These are phyloP conservation scores for Fraxinus excelsior DNA, from an alignment of 257 asterid genomes.

Conservation along the genomic window DNA sequence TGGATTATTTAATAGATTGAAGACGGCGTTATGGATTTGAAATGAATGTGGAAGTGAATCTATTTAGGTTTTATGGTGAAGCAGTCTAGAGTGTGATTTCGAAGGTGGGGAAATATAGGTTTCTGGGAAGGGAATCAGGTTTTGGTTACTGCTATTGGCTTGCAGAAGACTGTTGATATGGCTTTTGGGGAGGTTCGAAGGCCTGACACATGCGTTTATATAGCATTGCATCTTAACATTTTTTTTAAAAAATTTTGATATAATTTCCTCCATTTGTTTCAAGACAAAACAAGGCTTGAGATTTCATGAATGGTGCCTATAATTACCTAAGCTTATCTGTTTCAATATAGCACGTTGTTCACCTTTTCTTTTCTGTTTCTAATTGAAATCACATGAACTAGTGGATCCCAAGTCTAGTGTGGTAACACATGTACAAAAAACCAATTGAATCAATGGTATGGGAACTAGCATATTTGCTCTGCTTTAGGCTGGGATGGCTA, in stretches of 20 bases:
- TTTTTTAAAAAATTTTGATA: background rate
- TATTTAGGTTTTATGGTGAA: background rate
- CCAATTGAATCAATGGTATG: background rate
- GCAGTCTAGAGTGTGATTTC: background rate
- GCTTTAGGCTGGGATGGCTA: background rate
- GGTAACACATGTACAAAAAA: background rate
- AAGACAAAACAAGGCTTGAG: background rate
- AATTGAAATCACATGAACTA: background rate
- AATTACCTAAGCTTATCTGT: background rate
- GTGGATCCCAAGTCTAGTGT: background rate
- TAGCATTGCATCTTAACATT: background rate
- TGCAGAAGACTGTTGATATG: background rate
- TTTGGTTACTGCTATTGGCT: background rate
- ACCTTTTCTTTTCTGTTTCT: background rate
- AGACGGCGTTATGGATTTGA: background rate
- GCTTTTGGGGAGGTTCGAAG: background rate
- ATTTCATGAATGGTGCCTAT: background rate
- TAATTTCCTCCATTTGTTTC: background rate
- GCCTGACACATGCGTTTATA: background rate
- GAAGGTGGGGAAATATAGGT: background rate
- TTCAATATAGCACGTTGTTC: background rate
- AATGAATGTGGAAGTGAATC: background rate
- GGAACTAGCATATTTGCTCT: background rate
- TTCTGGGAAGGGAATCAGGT: background rate
- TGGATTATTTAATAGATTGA: background rate